phyloP scores from a whole-genome alignment of 176 grass and related monocot species.

The Thinopyrum elongatum region DNA sequence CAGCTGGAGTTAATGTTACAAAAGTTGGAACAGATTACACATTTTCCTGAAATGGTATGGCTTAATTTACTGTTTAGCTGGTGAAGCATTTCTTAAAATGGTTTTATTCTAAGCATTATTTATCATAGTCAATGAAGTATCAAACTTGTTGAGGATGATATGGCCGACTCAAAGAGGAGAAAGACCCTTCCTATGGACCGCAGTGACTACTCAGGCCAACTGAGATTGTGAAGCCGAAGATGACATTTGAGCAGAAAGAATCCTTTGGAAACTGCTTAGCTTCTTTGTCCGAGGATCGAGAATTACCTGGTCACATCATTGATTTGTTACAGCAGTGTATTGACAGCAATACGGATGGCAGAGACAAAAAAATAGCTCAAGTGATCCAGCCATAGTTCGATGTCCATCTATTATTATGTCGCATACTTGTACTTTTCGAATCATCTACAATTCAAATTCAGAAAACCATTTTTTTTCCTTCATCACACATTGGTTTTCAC shows the following conservation, averaged over 20 bases:
- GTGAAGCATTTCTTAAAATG: not conserved
- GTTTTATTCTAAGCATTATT: not conserved
- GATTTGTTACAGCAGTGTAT: conserved; percentile 59
- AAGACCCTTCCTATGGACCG: no score
- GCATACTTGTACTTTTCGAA: no score
- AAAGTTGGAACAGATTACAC: conserved; percentile 89
- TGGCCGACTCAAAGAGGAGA: no score
- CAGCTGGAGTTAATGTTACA: conserved; percentile 73
- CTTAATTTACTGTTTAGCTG: not conserved
- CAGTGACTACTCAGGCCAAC: no score
- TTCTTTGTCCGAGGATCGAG: conserved; percentile 37
- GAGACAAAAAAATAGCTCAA: no score
- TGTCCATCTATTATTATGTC: no score
- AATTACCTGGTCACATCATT: conserved; percentile 58
- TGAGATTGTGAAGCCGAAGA: conserved; percentile 15
- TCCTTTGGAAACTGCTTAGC: conserved; percentile 47
- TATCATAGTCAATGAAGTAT: not conserved
- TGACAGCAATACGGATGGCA: conserved; percentile 13
- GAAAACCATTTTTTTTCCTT: no score
- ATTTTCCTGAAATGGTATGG: conserved; percentile 93
- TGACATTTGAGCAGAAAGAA: not conserved
- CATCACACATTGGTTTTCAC: no score
- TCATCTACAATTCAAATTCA: no score
- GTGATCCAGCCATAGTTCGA: no score
- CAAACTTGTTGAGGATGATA: not conserved